Conservation (phyloP, 2,329 filamentous ascomycete species). For the Fusarium floridanum region DNA sequence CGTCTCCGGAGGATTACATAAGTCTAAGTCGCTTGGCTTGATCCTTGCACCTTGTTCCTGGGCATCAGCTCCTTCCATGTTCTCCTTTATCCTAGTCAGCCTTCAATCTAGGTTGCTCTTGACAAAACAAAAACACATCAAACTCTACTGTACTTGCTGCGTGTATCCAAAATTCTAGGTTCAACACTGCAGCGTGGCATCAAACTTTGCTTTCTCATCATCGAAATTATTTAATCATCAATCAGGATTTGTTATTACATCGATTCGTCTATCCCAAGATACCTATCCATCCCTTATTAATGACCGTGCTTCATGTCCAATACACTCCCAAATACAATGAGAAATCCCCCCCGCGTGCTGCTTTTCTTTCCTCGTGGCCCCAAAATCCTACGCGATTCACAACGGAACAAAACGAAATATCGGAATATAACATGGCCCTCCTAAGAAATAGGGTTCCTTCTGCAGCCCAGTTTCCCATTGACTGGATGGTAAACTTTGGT, state of each 20-base stretch:
- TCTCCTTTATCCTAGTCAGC: background rate
- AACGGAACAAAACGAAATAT: background rate
- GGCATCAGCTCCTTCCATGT: background rate
- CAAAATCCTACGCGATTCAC: background rate
- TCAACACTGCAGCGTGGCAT: background rate
- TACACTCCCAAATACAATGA: background rate
- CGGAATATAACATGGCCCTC: background rate
- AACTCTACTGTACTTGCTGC: background rate
- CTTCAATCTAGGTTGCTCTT: background rate
- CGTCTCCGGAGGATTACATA: conserved; percentile 24
- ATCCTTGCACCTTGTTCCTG: conserved; percentile 13
- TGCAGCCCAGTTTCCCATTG: background rate
- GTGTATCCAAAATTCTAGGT: background rate
- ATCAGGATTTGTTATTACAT: background rate
- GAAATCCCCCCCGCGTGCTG: background rate
- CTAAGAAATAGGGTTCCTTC: background rate
- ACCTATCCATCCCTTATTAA: background rate
- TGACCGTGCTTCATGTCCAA: background rate
- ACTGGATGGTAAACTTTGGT: background rate
- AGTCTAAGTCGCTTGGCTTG: conserved; percentile 19
- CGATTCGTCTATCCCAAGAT: background rate
- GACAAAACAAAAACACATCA: background rate
- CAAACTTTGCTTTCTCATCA: background rate
- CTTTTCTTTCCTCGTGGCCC: background rate
- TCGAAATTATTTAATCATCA: background rate